Evolutionary conservation across 2,329 filamentous ascomycete species (phyloP).

Genomic region (Cercospora nicotianae): DNA sequence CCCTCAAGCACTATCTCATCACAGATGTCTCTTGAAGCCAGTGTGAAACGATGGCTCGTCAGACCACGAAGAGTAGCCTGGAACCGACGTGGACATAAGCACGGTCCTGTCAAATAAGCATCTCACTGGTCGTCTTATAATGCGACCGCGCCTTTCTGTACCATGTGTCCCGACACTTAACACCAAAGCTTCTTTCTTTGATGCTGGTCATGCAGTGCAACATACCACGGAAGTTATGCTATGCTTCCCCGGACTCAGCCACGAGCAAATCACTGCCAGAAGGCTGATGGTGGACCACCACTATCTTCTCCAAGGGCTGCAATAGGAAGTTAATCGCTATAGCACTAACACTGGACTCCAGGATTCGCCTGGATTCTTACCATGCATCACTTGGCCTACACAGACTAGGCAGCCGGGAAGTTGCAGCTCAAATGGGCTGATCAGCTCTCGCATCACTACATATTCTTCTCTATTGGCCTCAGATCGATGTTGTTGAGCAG

Average conservation of each 20-base stretch:
- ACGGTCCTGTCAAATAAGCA: background rate
- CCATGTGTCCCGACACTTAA: background rate
- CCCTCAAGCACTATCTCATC: background rate
- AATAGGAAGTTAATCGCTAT: background rate
- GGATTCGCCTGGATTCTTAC: background rate
- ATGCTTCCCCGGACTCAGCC: background rate
- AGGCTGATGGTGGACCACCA: background rate
- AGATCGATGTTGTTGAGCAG: background rate
- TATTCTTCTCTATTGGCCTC: background rate
- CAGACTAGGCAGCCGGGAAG: background rate
- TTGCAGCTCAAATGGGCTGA: background rate
- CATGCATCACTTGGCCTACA: background rate
- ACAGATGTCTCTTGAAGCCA: background rate
- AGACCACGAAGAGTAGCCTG: background rate
- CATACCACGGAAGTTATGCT: background rate
- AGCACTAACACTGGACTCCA: background rate
- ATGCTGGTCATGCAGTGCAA: background rate
- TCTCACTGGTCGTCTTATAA: background rate
- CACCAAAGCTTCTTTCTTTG: background rate
- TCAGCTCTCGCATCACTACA: background rate
- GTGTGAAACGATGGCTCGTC: background rate
- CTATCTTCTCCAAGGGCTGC: background rate
- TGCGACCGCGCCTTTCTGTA: background rate
- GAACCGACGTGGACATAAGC: background rate
- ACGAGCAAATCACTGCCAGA: background rate